phyloP scores from a whole-genome alignment of 495 filamentous ascomycete genomes.

The Aspergillus egyptiacus region DNA sequence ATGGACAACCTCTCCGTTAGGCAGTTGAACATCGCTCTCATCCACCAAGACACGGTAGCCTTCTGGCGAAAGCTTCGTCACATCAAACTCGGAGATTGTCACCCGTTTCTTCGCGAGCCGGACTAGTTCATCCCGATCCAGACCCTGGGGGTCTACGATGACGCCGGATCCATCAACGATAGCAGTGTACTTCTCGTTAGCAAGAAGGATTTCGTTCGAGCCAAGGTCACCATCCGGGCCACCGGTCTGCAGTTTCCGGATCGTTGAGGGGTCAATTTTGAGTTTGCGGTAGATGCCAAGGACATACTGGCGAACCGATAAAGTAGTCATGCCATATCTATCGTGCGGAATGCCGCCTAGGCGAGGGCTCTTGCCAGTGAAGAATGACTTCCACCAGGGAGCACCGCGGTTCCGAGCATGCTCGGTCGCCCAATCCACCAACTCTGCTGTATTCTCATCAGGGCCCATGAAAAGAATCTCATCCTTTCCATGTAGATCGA shows the following conservation, averaged over 20 bases:
- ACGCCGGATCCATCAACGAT: constrained; percentile 96
- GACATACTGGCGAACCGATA: constrained; percentile 93
- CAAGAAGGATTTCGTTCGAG: constrained; percentile 93
- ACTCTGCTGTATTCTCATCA: constrained; percentile 95
- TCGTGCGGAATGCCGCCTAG: constrained; percentile 97
- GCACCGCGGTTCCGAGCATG: constrained; percentile 84
- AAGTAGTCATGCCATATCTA: constrained; percentile 92
- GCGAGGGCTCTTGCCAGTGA: constrained; percentile 95
- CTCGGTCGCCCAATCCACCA: constrained; percentile 97
- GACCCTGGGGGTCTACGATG: constrained; percentile 83
- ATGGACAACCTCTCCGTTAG: constrained; percentile 75
- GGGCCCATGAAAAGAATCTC: constrained; percentile 98
- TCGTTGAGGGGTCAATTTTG: constrained; percentile 71
- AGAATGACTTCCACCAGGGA: constrained; percentile 99
- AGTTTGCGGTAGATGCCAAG: constrained; percentile 95
- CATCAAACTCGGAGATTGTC: constrained; percentile 87
- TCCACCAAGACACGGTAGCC: constrained; percentile 94
- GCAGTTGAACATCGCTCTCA: constrained; percentile 77
- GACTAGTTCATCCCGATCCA: constrained; percentile 76
- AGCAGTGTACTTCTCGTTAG: constrained; percentile 87
- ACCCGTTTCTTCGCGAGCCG: constrained; percentile 78
- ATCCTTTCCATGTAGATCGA: constrained; percentile 86
- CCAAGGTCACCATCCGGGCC: constrained; percentile 95
- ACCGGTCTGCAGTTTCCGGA: constrained; percentile 94
- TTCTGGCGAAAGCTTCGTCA: constrained; percentile 74